Evolutionary conservation across 2,329 filamentous ascomycete genomes (phyloP), one percentile per base, ranked within the genome.

Genomic region (Alternaria burnsii): DNA sequence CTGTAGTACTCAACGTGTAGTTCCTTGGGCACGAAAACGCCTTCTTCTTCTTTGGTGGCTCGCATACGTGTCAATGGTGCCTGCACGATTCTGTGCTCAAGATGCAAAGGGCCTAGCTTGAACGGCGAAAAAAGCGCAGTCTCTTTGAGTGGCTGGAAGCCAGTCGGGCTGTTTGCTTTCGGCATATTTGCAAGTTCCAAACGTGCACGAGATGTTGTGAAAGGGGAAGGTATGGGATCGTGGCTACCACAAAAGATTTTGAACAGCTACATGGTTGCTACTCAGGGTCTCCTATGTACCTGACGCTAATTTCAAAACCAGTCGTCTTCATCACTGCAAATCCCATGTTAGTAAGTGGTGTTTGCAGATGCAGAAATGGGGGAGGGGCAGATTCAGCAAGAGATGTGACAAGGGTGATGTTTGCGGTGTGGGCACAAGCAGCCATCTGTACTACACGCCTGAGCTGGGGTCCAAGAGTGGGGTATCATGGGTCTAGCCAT

Each of bases 1-100:
- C 75, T 73, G 72, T 88, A 88, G 76, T 87, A 85, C 55, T 86
- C 81, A 18, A 77, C 71, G 3, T 80, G 78, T 52, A 78, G 51
- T n/a, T 83, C 80, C n/a, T 78, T 78, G 1, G 81, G 81, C 16
- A 82, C 74, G 78, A 84, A 87, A 10, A 75, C 61, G 20, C 65
- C 64, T 44, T 80, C 82, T 59, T 75, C 80, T 63, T 85, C 82
- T 4, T 84, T 83, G 6, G 80, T 82, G 18, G 83, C 83, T 26
- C 81, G 76, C 72, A 80, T 80, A 42, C 81, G 78, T 28, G 78
- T 81, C 71, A 76, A 71, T 12, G 79, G 78, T 1, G 78, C 79
- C 51, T 80, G 74, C 18, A 76, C 75, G 12, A 81, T 67, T 24
- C 76, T 76, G 66, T 82, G 78, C 42, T 77, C 67, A 11, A 82